Base-by-base conservation (phyloP, 352 stramenopile species). In the Phytopythium vexans region DNA sequence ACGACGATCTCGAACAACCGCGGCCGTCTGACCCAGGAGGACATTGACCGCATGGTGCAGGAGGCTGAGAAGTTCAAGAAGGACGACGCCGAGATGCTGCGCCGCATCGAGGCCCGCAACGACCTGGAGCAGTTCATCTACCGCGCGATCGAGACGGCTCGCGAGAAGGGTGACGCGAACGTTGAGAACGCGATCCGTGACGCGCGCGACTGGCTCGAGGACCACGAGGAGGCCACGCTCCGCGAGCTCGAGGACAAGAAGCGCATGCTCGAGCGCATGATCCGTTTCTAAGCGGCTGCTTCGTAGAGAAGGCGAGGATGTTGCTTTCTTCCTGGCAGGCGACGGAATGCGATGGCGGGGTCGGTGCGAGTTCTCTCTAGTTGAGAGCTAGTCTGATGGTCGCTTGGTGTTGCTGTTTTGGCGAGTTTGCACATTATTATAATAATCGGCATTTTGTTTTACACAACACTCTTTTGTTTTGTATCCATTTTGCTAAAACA, bases 231-330 rank as follows among this genome's bases (percentile, higher is more conserved):
- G 51, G 86, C 82, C 35, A 94, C 95, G 50, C 86, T 95, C 37
- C 92, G 97, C 67, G 92, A 98, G 70, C 96, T 89, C 38, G 94
- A 98, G 68, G 88, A 96, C 66, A 98, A 98, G 86, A 94, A 97
- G 77, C 77, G 77, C 48, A 77, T 80, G 77, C 67, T 88, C 12
- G 74, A 88, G 66, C 77, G 74, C 57, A 75, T 88, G 70, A 70
- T 88, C 41, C 74, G 74, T 50, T 82, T 82, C 60, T 86, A 81
- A 81, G 63, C 58, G 63, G 37, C n/a, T 16, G 42, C 36, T 16
- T 39, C 32, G 14, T 46, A 27, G 21, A 27, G 21, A 27, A 27
- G 21, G 21, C 21, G 21, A 27, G 21, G 21, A 27, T 27, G 21
- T 27, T 27, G 21, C 21, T 27, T 27, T 27, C 21, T 27, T 27